A percentile compares a stretch with the other conserved stretches of the same genome.
phyloP scores from a whole-genome alignment of 148 eudicot species.

The Chenopodium quinoa region DNA sequence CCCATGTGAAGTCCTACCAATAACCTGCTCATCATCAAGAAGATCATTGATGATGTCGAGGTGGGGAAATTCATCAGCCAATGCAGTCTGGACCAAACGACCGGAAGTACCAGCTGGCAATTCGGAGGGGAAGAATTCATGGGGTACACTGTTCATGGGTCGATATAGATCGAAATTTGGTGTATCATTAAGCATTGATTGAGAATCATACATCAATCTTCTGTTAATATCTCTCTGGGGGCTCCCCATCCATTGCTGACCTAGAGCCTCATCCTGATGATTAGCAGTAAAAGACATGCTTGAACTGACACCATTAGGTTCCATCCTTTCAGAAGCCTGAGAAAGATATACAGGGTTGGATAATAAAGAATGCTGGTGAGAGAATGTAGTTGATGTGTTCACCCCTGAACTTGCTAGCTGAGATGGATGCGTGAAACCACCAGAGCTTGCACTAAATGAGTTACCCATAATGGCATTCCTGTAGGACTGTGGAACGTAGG shows the following conservation, averaged over 20 bases:
- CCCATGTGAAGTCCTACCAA: slow-evolving; percentile 27
- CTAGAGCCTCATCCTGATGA: slow-evolving; percentile 38
- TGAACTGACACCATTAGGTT: slow-evolving; percentile 34
- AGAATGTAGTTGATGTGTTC: slow-evolving; percentile 40
- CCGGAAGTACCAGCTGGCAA: slow-evolving; percentile 54
- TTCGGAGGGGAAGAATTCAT: slow-evolving; percentile 39
- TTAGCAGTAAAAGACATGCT: slow-evolving; percentile 45
- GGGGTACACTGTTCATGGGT: slow-evolving; percentile 36
- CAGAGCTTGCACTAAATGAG: slow-evolving; percentile 38
- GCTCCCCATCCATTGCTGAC: slow-evolving; percentile 50
- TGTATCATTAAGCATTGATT: slow-evolving; percentile 36
- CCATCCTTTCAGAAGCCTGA: slow-evolving; percentile 42
- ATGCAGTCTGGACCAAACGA: slow-evolving; percentile 44
- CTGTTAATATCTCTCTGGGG: slow-evolving; percentile 49
- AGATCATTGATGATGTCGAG: slow-evolving; percentile 94
- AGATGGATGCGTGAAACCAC: slow-evolving; percentile 48
- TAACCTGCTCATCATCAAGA: slow-evolving; percentile 73
- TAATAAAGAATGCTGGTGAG: slow-evolving; percentile 46
- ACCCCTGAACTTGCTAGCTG: slow-evolving; percentile 36
- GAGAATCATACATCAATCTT: slow-evolving; percentile 40
- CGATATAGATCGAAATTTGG: slow-evolving; percentile 43
- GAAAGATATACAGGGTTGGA: slow-evolving; percentile 41
- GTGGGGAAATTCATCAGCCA: slow-evolving; percentile 88
- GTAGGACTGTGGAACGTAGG: slow-evolving; percentile 65
- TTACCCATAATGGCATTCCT: slow-evolving; percentile 71